Evolutionary conservation across 1,139 yeast genomes (phyloP).

Genomic region (Taiozyma onychis): DNA sequence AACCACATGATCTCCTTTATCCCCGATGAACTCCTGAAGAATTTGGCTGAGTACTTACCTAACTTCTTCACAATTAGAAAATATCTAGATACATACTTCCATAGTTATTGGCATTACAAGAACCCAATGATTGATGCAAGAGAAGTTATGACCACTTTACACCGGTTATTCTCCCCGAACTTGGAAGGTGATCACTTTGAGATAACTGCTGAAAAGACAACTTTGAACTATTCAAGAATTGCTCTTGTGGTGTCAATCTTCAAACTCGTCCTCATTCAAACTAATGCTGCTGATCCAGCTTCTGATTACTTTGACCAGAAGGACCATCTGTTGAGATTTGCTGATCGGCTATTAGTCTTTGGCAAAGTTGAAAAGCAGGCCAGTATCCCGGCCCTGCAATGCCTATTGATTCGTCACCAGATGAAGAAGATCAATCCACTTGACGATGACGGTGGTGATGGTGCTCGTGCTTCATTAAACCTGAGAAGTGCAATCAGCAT

Average conservation of each 20-base stretch:
- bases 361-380: constrained; percentile 13
- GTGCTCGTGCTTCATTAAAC: constrained; percentile 21
- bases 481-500: constrained; percentile 21
- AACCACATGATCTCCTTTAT: constrained; percentile 7
- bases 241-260: constrained; percentile 14
- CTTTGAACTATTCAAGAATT: constrained; percentile 14
- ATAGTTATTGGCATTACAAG: constrained; percentile 13
- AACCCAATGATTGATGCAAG: constrained; percentile 14
- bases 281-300: constrained; percentile 7
- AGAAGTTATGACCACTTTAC: constrained; percentile 12
- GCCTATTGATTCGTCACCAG: constrained; percentile 21
- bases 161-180: constrained; percentile 8
- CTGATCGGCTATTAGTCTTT: constrained; percentile 14
- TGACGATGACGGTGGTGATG: constrained; percentile 25
- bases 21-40: constrained; percentile 14
- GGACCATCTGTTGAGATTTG: constrained; percentile 16
- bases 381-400: constrained; percentile 22
- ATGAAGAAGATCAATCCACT: constrained; percentile 17
- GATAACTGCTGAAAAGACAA: neutral
- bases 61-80: constrained; percentile 11
- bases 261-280: constrained; percentile 15
- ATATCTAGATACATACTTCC: constrained; percentile 10
- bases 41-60: constrained; percentile 17
- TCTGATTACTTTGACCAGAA: constrained; percentile 9
- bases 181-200: neutral